Percentiles rank a stretch among this genome's conserved stretches.
Conservation (phyloP, 805 yeast species). For the Candida odintsovae region DNA sequence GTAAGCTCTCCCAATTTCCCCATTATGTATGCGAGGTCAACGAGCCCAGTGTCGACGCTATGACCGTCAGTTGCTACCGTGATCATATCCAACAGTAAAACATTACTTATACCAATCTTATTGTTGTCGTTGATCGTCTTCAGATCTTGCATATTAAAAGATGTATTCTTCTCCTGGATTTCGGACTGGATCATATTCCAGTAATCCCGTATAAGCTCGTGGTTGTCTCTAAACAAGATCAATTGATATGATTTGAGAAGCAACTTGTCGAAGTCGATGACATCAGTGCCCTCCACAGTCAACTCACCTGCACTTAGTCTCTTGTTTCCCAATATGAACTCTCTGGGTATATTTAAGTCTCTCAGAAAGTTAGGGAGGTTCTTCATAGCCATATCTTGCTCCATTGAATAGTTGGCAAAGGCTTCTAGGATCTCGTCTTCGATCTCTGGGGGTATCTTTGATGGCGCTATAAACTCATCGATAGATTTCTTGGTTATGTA, state of each 20-base stretch:
- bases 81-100: slow-evolving; percentile 39
- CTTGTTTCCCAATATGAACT: slow-evolving; percentile 25
- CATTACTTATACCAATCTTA: slow-evolving; percentile 27
- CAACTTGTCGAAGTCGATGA: slow-evolving; percentile 44
- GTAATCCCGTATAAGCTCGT: slow-evolving; percentile 28
- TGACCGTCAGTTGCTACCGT: slow-evolving; percentile 35
- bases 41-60: slow-evolving; percentile 31
- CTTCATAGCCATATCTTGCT: slow-evolving; percentile 32
- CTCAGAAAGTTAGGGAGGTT: slow-evolving; percentile 27
- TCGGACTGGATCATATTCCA: slow-evolving; percentile 34
- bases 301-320: slow-evolving; percentile 21
- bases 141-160: slow-evolving; percentile 34
- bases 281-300: slow-evolving; percentile 33
- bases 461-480: slow-evolving; percentile 26
- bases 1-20: slow-evolving; percentile 38
- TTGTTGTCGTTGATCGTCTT: slow-evolving; percentile 26
- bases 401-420: slow-evolving; percentile 35
- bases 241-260: slow-evolving; percentile 35
- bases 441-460: slow-evolving; percentile 33
- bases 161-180: slow-evolving; percentile 15
- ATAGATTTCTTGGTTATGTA: slow-evolving; percentile 17
- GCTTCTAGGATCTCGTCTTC: slow-evolving; percentile 41
- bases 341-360: slow-evolving; percentile 27
- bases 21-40: slow-evolving; percentile 42
- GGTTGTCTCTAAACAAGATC: slow-evolving; percentile 34